Conservation (phyloP, 306 rosid genomes). For the Ziziphus jujuba region DNA sequence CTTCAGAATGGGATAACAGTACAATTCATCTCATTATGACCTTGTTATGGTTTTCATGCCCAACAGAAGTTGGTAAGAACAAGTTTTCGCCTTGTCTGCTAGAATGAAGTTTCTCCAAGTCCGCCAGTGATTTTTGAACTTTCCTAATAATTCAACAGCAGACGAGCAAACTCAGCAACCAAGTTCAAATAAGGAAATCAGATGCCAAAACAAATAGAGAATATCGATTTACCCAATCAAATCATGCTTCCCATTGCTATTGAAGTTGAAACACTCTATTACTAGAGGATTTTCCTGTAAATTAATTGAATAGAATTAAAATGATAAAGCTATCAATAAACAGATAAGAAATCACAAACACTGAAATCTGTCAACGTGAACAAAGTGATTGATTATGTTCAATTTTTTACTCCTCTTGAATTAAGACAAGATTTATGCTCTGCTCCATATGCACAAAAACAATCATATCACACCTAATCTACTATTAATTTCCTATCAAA, state of each 20-base stretch:
- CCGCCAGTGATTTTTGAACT: conserved; percentile 74
- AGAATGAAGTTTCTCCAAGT: conserved; percentile 73
- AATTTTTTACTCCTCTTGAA: too few species aligned
- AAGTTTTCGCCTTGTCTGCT: conserved; percentile 69
- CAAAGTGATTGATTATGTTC: background rate
- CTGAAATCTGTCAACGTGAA: conserved; percentile 9
- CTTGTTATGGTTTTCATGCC: conserved; percentile 79
- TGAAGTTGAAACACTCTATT: conserved; percentile 89
- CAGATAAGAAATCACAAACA: conserved; percentile 9
- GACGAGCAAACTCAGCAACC: conserved; percentile 21
- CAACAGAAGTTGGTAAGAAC: conserved; percentile 48
- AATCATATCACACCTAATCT: too few species aligned
- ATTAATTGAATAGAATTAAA: conserved; percentile 33
- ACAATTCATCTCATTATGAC: conserved; percentile 40
- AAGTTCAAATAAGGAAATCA: conserved; percentile 20
- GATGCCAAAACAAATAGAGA: conserved; percentile 19
- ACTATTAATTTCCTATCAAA: too few species aligned
- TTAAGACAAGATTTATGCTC: too few species aligned
- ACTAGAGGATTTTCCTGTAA: conserved; percentile 80
- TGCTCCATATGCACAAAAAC: too few species aligned
- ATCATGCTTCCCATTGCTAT: conserved; percentile 93
- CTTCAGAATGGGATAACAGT: conserved; percentile 10
- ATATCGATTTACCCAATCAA: conserved; percentile 78
- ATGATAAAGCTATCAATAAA: conserved; percentile 27
- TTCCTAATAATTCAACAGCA: conserved; percentile 57